phyloP scores from a whole-genome alignment of 2,329 filamentous ascomycete species.

The Aspergillus hortae region DNA sequence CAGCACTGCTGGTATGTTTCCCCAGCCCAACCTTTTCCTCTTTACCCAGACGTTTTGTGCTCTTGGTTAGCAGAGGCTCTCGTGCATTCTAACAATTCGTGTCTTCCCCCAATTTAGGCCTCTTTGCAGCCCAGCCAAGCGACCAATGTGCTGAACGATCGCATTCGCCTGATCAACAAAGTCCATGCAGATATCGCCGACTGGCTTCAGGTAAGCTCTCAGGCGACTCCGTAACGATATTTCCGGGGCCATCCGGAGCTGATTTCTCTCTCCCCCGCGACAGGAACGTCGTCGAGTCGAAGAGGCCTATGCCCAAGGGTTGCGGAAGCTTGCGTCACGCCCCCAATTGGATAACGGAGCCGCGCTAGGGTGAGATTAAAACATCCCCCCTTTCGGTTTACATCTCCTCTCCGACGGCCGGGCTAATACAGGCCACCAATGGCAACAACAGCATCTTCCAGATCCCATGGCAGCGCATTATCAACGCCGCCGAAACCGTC shows the following conservation, averaged over 20 bases:
- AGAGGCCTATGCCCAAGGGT: slow-evolving; percentile 77
- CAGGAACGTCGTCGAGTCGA: slow-evolving; percentile 92
- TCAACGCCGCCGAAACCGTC: slow-evolving; percentile 73
- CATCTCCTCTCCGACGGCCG: background rate
- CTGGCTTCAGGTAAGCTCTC: slow-evolving; percentile 77
- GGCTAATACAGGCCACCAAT: slow-evolving; percentile 14
- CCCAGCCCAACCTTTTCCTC: background rate
- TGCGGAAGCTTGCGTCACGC: slow-evolving; percentile 75
- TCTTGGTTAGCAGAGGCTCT: background rate
- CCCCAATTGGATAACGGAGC: slow-evolving; percentile 70
- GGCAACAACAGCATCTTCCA: slow-evolving; percentile 70
- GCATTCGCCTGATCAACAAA: slow-evolving; percentile 79
- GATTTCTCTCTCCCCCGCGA: slow-evolving; percentile 5
- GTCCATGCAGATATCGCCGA: slow-evolving; percentile 90
- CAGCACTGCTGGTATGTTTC: slow-evolving; percentile 78
- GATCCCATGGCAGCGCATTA: slow-evolving; percentile 82
- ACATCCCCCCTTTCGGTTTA: background rate
- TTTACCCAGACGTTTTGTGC: background rate
- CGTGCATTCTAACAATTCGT: background rate
- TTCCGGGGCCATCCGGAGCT: slow-evolving; percentile 2
- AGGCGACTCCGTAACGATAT: slow-evolving; percentile 5
- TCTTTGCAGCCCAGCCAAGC: slow-evolving; percentile 78
- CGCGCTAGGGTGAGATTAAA: slow-evolving; percentile 73
- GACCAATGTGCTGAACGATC: slow-evolving; percentile 76
- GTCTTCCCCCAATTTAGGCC: slow-evolving; percentile 53